Base-by-base conservation (phyloP, 768 basidiomycete species). In the Serendipita sp. region DNA sequence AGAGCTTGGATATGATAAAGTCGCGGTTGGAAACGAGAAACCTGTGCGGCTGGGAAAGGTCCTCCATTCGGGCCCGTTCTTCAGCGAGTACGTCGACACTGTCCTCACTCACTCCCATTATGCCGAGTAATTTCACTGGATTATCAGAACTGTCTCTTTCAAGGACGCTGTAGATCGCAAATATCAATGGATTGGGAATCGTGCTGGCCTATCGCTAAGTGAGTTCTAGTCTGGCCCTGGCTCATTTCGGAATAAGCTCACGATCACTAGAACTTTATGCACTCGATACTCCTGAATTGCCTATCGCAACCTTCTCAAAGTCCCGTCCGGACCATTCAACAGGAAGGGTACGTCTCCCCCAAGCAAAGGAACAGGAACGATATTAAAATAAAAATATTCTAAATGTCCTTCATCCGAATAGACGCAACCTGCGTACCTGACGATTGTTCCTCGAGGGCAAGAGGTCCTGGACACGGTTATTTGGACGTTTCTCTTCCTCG, bases 111-210 rank as follows among this genome's bases (percentile, higher is more conserved):
- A n/a, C n/a, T n/a, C n/a, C n/a, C n/a, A 42, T 51, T 33, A 5
- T 2, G 11, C 41, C 31, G 31, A 28, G 17, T 43, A 60, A 30
- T 34, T 38, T 26, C 34, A 30, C 33, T 20, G 24, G 31, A 3
- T 38, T 22, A 45, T 9, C 65, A 78, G 78, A 42, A 71, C 75
- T 2, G 74, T 76, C 3, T 65, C 67, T 17, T 74, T 78, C 65
- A 64, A 71, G 42, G 76, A 75, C 63, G 65, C 70, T 16, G 56
- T 60, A 5, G 73, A 72, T 2, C 69, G 73, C 43, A 70, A 70
- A 31, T 75, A 73, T 63, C 76, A 74, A 63, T 78, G 77, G 77
- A 76, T 75, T 56, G 75, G 75, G 7, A 72, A 72, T 63, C 70
- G 67, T 11, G 68, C 73, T 9, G 76, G 76, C 7, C 60, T 71